Conservation (phyloP, 768 basidiomycete species). For the Lentinula aciculospora region DNA sequence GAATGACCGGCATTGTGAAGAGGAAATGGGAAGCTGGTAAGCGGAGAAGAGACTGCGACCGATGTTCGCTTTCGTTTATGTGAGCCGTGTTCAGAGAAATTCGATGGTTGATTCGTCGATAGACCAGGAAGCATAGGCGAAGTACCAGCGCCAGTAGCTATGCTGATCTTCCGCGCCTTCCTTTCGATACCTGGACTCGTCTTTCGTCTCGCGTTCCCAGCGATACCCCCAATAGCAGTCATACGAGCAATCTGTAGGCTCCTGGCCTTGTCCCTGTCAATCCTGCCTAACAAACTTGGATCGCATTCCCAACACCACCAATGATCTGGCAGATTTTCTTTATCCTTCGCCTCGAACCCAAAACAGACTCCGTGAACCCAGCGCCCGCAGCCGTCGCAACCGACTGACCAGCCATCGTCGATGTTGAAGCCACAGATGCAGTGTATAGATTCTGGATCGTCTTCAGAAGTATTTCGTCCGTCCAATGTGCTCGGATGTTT, state of each 20-base stretch:
- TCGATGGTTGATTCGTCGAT: conserved; percentile 29
- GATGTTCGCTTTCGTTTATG: conserved; percentile 21
- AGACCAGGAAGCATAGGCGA: conserved; percentile 26
- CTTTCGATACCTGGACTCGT: conserved; percentile 16
- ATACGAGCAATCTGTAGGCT: not conserved
- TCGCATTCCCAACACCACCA: conserved; percentile 6
- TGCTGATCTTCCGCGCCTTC: conserved; percentile 25
- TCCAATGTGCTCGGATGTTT: not conserved
- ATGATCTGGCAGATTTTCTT: conserved; percentile 2
- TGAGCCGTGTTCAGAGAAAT: not conserved
- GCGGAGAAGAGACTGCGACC: conserved; percentile 20
- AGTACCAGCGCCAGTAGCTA: conserved; percentile 23
- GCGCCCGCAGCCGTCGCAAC: conserved; percentile 5
- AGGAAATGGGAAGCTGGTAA: conserved; percentile 14
- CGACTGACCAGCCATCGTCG: conserved; percentile 6
- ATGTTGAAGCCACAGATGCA: not conserved
- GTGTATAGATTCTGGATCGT: conserved; percentile 1
- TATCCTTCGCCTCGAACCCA: not conserved
- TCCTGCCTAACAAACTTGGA: not conserved
- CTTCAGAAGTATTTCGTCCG: not conserved
- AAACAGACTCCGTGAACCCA: conserved; percentile 6
- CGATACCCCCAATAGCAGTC: not conserved
- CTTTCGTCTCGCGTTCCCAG: conserved; percentile 13
- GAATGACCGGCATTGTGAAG: conserved; percentile 4
- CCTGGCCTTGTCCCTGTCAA: not conserved